Base-by-base conservation (phyloP, 1,284 basidiomycete species). In the Cryptococcus hybrid region DNA sequence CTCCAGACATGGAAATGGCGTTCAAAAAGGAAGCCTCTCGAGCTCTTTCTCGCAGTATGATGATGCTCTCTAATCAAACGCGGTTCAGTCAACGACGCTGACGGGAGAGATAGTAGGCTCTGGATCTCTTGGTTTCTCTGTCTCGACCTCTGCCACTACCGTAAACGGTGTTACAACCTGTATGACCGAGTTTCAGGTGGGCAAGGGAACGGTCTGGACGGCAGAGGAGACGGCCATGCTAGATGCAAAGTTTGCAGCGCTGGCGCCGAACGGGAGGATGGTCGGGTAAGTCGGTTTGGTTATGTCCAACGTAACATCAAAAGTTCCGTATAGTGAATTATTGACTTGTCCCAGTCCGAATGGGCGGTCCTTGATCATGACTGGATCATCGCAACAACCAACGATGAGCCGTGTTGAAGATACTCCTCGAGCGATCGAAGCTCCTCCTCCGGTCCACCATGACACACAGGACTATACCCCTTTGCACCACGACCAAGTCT, bases 131-230 rank as follows among this genome's bases (percentile, higher is more conserved):
- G 58, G 54, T n/a, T 60, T 51, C 18, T 60, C 59, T 6, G 50
- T 60, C 18, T 50, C 59, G 5, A 54, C 59, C 0, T 55, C 52
- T 5, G 39, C 51, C n/a, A 53, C 55, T 3, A 47, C 52, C 30
- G 34, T 34, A 13, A 57, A 57, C 30, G 59, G 59, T 11, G 18
- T 54, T 3, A 57, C 59, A 7, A 51, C 52, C 37, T 47, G 47
- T 13, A 12, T 36, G 7, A 57, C 59, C 7, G 43, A 54, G 46
- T 45, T 60, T 15, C 51, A 57, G 43, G 40, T 60, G 35, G 59
- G 59, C 6, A 60, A 60, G 43, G 48, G 51, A 5, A 51, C 55
- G 24, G 52, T 50, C 3, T 60, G 59, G 59, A 52, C 48, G 18
- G 2, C 35, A 6, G 55, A 45, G 1, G 59, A 60, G 48, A 52